These are phyloP conservation scores for Mycena leptocephala DNA, from an alignment of 768 basidiomycete genomes.

Conservation along the genomic window DNA sequence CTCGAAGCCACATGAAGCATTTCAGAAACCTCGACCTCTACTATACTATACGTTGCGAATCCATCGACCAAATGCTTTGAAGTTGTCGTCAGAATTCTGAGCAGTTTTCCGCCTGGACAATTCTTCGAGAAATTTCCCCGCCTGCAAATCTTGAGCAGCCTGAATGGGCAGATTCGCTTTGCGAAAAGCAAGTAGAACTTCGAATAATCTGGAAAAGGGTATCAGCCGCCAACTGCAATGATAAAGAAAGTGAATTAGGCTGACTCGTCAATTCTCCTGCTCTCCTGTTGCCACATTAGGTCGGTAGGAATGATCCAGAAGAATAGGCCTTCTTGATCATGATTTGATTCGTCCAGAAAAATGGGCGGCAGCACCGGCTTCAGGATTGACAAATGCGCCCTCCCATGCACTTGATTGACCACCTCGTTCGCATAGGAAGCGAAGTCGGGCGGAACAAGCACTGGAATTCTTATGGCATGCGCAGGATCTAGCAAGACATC, in stretches of 20 bases:
- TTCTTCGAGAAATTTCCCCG: no score
- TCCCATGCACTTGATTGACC: neutral
- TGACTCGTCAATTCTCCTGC: neutral
- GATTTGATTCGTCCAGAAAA: no score
- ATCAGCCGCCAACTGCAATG: neutral
- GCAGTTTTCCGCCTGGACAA: no score
- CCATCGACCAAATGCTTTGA: no score
- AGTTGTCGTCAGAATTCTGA: no score
- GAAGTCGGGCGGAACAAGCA: constrained; percentile 3
- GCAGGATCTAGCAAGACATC: neutral
- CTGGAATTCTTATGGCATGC: neutral
- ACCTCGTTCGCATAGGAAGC: neutral
- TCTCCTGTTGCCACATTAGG: neutral
- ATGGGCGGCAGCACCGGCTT: neutral
- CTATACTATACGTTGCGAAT: no score
- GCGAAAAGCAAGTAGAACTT: neutral
- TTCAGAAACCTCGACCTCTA: no score
- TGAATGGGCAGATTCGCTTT: neutral
- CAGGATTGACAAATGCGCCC: neutral
- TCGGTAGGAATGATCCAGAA: neutral
- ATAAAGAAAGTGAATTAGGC: neutral
- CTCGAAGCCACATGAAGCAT: no score
- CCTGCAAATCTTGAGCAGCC: no score
- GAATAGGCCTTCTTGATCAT: neutral
- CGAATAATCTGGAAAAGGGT: neutral